Evolutionary conservation across 2,329 filamentous ascomycete species (phyloP).

Genomic region (Rhynchosporium graminicola): DNA sequence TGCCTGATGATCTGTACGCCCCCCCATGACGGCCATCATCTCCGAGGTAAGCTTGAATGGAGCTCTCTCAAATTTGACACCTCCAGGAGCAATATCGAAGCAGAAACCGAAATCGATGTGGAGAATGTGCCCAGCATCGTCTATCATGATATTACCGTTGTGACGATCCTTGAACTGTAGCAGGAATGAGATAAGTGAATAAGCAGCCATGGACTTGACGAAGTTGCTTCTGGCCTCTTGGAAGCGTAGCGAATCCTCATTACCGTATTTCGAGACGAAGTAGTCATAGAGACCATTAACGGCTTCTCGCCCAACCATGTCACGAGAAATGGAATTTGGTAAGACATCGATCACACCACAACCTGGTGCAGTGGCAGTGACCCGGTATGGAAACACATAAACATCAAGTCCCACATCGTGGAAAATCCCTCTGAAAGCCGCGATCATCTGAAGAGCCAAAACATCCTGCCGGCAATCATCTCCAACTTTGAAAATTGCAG

Average conservation of each 20-base stretch:
- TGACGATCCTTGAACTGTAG: slow-evolving; percentile 99
- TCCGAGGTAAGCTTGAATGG: slow-evolving; percentile 97
- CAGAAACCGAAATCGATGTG: slow-evolving; percentile 99
- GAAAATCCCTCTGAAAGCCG: slow-evolving; percentile 96
- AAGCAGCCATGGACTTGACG: slow-evolving; percentile 98
- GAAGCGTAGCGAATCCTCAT: slow-evolving; percentile 91
- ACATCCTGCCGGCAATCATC: slow-evolving; percentile 98
- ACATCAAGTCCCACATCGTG: slow-evolving; percentile 92
- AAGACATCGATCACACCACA: slow-evolving; percentile 98
- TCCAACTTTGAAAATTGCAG: slow-evolving; percentile 98
- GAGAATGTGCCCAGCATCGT: slow-evolving; percentile 93
- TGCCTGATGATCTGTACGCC: slow-evolving; percentile 76
- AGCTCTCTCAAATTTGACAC: slow-evolving; percentile 95
- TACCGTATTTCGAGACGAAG: slow-evolving; percentile 95
- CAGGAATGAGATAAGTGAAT: slow-evolving; percentile 94
- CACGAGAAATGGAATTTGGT: slow-evolving; percentile 94
- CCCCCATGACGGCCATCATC: slow-evolving; percentile 99
- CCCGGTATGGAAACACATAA: slow-evolving; percentile 94
- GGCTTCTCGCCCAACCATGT: slow-evolving; percentile 97
- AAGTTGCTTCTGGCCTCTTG: slow-evolving; percentile 96
- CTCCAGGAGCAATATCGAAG: slow-evolving; percentile 96
- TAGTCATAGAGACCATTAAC: slow-evolving; percentile 99
- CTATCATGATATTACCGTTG: slow-evolving; percentile 99
- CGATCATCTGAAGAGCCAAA: slow-evolving; percentile 94
- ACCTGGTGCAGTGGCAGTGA: slow-evolving; percentile 94